These are phyloP conservation scores for Entelexis sorbosivorans DNA, from an alignment of 1,139 yeast species.

Conservation along the genomic window DNA sequence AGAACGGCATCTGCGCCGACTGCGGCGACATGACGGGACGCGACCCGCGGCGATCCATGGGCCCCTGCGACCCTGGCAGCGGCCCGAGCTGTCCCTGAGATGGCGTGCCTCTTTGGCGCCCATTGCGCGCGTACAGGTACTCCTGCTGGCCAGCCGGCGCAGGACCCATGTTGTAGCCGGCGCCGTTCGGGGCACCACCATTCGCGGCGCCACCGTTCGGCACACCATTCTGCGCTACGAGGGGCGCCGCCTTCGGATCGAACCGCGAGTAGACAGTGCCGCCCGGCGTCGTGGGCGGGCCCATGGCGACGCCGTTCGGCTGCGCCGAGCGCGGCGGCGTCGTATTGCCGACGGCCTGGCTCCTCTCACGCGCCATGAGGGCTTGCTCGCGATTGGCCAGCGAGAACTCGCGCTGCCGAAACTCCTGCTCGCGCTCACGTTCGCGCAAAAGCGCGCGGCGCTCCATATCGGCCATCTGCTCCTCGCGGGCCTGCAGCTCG, in stretches of 20 bases:
- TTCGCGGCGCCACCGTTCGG: background rate
- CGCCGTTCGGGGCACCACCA: background rate
- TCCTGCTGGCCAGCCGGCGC: background rate
- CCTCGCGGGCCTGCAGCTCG: slow-evolving; percentile 12
- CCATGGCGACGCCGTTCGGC: background rate
- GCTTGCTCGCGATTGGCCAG: slow-evolving; percentile 5
- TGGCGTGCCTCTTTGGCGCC: background rate
- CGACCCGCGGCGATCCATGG: slow-evolving; percentile 7
- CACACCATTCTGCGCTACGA: background rate
- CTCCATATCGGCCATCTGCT: slow-evolving; percentile 11
- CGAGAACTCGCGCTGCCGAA: slow-evolving; percentile 15
- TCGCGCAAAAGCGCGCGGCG: slow-evolving; percentile 11
- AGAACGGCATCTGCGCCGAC: slow-evolving; percentile 7
- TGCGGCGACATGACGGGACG: slow-evolving; percentile 12
- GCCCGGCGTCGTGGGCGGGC: slow-evolving; percentile 16
- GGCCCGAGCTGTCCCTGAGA: background rate
- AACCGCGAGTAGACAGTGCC: slow-evolving; percentile 21
- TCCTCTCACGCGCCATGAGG: background rate
- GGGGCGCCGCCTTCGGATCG: slow-evolving; percentile 18
- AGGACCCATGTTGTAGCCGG: background rate
- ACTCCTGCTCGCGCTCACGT: slow-evolving; percentile 16
- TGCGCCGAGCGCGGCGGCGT: slow-evolving; percentile 3
- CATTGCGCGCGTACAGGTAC: background rate
- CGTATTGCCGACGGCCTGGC: background rate
- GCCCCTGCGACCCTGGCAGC: background rate